Conservation (phyloP, 2,329 filamentous ascomycete species). For the Fusarium robinianum region DNA sequence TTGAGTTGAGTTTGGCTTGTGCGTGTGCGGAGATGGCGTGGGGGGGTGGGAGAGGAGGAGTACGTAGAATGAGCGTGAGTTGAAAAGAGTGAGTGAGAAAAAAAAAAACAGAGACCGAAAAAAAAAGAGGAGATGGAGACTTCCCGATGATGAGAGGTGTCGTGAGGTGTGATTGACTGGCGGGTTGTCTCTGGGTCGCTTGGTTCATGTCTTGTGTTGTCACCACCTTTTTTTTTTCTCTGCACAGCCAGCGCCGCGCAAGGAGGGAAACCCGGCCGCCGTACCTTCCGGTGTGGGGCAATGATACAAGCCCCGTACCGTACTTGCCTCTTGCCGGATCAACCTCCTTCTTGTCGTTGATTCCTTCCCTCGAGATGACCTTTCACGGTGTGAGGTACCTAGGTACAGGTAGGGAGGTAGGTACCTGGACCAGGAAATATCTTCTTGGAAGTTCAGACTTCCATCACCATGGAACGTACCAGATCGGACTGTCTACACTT, state of each 20-base stretch:
- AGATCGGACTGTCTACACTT: slow-evolving; percentile 17
- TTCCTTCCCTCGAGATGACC: background rate
- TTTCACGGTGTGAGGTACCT: background rate
- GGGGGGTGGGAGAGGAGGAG: slow-evolving; percentile 3
- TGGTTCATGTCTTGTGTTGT: slow-evolving; percentile 25
- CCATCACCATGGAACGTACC: too few relatives aligned
- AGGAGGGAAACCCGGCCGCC: too few relatives aligned
- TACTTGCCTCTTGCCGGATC: too few relatives aligned
- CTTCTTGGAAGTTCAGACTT: too few relatives aligned
- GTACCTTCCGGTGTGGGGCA: slow-evolving; percentile 23
- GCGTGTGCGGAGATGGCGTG: slow-evolving; percentile 7
- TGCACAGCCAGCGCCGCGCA: slow-evolving; percentile 11
- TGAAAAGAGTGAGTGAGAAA: slow-evolving; percentile 16
- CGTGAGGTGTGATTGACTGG: background rate
- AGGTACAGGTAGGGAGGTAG: too few relatives aligned
- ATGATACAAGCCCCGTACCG: slow-evolving; percentile 8
- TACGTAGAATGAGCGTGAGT: slow-evolving; percentile 8
- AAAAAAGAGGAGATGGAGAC: slow-evolving; percentile 4
- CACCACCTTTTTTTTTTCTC: slow-evolving; percentile 25
- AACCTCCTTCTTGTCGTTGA: slow-evolving; percentile 16
- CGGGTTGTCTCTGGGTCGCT: slow-evolving; percentile 10
- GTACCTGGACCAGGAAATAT: too few relatives aligned
- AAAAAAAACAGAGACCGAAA: slow-evolving; percentile 4
- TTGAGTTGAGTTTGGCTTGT: background rate
- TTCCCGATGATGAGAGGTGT: slow-evolving; percentile 1